Evolutionary conservation across 805 yeast species (phyloP), one percentile per base, ranked within the genome.

Genomic region (Wickerhamomyces rabaulensis): DNA sequence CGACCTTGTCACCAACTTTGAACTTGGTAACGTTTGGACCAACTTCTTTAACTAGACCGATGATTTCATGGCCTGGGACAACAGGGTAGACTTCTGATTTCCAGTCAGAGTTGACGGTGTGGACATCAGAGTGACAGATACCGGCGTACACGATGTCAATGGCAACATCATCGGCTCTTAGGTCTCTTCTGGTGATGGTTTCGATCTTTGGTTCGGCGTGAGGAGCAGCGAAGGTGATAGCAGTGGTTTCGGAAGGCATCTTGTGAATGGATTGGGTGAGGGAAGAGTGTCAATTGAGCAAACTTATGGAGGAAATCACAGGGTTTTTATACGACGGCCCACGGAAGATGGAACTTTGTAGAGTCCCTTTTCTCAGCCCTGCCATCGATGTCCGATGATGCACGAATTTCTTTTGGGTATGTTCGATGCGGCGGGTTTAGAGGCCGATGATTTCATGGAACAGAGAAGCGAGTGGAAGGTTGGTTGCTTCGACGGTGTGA

Each of bases 11-110:
- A 43, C 97, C 97, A 19, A 81, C 80, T 60, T 84, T 78, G 49
- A 88, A 73, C 9, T 71, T 61, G 3, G 75, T 78, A 38, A 89
- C 96, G 1, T 62, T 74, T 2, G 73, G 48, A 9, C 96, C 96
- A 39, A 84, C 76, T 56, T 84, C 83, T 19, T 75, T 80, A 40
- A 89, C 82, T 25, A 80, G 68, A 45, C 96, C 97, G 7, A 91
- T 69, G 9, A 91, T 81, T 61, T 89, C 97, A 61, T 89, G 97
- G 40, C 96, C 97, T 53, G 89, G 69, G 33, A 88, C 89, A 92
- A 88, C 84, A 40, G 95, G 96, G 70, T 83, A 89, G 5, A 16
- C 20, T 33, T 33, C 36, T 33, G n/a, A 7, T 6, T 33, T n/a
- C 36, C 36, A 33, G 16, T 33, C 36, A 16, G 36, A 33, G 20